Evolutionary conservation across 108 stramenopile species (phyloP).

Genomic region (Fragilaria crotonensis): DNA sequence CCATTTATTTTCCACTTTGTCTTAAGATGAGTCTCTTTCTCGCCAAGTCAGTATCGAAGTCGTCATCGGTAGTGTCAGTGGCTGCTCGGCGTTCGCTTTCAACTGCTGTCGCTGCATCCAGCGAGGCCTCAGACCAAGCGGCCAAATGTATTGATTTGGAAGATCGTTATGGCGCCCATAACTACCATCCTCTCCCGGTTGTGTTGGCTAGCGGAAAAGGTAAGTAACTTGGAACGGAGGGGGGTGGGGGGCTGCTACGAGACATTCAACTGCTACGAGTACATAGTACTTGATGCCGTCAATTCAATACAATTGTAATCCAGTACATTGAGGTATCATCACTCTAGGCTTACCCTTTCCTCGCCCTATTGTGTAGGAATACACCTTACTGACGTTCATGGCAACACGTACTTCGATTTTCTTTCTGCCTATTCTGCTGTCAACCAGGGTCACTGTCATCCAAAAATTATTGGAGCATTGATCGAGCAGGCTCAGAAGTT

Average conservation of each 20-base stretch:
- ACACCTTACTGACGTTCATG: conserved; percentile 72
- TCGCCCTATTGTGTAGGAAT: too few species aligned
- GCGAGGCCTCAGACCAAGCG: conserved; percentile 5
- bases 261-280: too few species aligned
- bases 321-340: too few species aligned
- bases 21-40: too few species aligned
- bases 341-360: too few species aligned
- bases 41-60: too few species aligned
- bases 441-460: conserved; percentile 99
- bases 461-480: conserved; percentile 90
- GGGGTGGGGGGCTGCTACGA: too few species aligned
- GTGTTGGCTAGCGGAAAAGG: conserved; percentile 75
- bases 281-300: too few species aligned
- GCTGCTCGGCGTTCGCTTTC: not conserved
- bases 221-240: conserved; percentile 1
- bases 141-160: conserved; percentile 75
- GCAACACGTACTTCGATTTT: conserved; percentile 92
- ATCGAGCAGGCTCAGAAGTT: conserved; percentile 85
- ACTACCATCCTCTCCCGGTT: conserved; percentile 97
- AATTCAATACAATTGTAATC: too few species aligned
- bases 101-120: not conserved
- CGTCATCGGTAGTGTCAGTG: too few species aligned
- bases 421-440: conserved; percentile 97
- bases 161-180: conserved; percentile 87
- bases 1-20: too few species aligned